Base-by-base conservation (phyloP, 225 moss, liverwort and hornwort genomes). In the Anthoceros angustus region DNA sequence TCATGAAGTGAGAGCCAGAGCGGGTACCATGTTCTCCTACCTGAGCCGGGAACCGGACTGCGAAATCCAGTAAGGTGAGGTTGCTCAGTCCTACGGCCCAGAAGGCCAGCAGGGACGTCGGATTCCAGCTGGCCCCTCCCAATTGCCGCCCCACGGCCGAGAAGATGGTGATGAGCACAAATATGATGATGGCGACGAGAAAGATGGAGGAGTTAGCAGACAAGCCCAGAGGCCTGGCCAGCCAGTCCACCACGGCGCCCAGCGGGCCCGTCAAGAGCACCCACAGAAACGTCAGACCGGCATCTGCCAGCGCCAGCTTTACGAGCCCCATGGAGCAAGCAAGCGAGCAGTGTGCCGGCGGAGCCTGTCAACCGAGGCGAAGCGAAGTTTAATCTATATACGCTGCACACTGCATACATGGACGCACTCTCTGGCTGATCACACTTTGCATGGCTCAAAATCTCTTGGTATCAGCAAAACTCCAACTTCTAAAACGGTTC, bases 111-210 rank as follows among this genome's bases (percentile, higher is more conserved):
- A 87, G 82, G 62, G 71, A 70, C 9, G 81, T 77, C 39, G 83
- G 78, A 70, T 88, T 90, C 87, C 88, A 95, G 46, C 76, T 76
- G 9, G 90, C 94, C 90, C 10, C 94, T 3, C 86, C 88, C 70
- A 95, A 74, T 50, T 69, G 62, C 25, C 72, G 75, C n/a, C 80
- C 81, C 77, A 83, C 18, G 14, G 70, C 18, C 43, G 79, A 10
- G 42, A 88, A 91, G 10, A 55, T 7, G 55, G 55, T 15, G 14
- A 55, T 55, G 8, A 55, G 55, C 0, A 64, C 8, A n/a, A 85
- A 78, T 40, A 88, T 46, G 39, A 91, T 48, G 0, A 77, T 69
- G 0, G 77, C 42, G 42, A 86, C 65, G 10, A 83, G 63, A 5
- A n/a, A 62, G 45, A 94, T 63, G 10, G 70, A 65, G 66, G 61